Percentiles rank a stretch among this genome's conserved stretches.
phyloP scores from a whole-genome alignment of 2,329 filamentous ascomycete species.

The Pestalotiopsis sp. region DNA sequence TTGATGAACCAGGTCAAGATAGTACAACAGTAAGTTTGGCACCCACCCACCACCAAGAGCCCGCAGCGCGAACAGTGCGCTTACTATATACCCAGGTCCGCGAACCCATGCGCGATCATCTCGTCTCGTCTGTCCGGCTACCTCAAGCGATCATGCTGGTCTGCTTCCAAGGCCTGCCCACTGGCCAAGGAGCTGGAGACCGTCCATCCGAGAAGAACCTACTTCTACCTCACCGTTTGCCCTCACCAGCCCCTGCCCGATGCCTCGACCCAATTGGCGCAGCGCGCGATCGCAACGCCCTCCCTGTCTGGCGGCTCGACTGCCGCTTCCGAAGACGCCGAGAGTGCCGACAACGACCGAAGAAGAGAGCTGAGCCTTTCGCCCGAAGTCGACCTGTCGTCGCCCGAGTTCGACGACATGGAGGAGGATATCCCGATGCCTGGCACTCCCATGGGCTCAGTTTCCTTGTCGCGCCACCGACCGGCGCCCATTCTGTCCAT shows the following conservation, averaged over 20 bases:
- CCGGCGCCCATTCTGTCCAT: conserved; percentile 44
- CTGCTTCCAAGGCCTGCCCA: conserved; percentile 76
- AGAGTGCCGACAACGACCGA: conserved; percentile 69
- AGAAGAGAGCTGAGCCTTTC: conserved; percentile 78
- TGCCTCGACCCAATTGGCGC: conserved; percentile 46
- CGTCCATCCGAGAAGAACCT: conserved; percentile 90
- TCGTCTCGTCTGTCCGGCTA: conserved; percentile 89
- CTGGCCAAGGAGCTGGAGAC: conserved; percentile 90
- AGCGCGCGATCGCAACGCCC: conserved; percentile 73
- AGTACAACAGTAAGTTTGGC: conserved; percentile 80
- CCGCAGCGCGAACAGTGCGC: conserved; percentile 3
- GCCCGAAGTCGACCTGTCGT: conserved; percentile 89
- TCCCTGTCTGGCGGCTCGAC: conserved; percentile 68
- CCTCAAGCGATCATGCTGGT: conserved; percentile 84
- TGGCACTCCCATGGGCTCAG: conserved; percentile 61
- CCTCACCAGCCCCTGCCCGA: conserved; percentile 80
- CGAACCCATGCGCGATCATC: conserved; percentile 92
- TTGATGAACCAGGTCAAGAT: conserved; percentile 75
- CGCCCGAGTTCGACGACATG: conserved; percentile 78
- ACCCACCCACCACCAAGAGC: background rate
- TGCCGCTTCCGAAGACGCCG: conserved; percentile 73
- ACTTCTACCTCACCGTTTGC: conserved; percentile 92
- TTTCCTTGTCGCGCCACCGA: conserved; percentile 40
- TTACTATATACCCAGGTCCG: conserved; percentile 64
- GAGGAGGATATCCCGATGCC: conserved; percentile 62